Evolutionary conservation across 257 asterid genomes (phyloP).

Genomic region (Sherardia arvensis): DNA sequence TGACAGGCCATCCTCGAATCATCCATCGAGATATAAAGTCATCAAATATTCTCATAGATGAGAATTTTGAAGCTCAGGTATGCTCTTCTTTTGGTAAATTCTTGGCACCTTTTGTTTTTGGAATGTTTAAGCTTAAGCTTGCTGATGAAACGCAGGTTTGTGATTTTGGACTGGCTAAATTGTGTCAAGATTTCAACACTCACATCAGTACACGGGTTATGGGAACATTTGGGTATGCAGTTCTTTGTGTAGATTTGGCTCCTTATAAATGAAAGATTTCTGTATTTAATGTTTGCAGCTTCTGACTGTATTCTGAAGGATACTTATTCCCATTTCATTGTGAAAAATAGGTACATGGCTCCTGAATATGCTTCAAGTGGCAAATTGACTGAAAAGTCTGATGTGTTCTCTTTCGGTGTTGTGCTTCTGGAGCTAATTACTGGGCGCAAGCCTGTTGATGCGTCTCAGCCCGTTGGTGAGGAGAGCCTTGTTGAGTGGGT

Average conservation of each 20-base stretch:
- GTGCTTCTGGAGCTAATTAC: slow-evolving; percentile 80
- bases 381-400: slow-evolving; percentile 82
- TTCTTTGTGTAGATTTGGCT: background rate
- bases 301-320: background rate
- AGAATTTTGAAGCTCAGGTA: slow-evolving; percentile 90
- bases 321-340: slow-evolving; percentile 1
- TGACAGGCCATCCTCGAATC: slow-evolving; percentile 76
- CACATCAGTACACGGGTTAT: slow-evolving; percentile 82
- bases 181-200: slow-evolving; percentile 70
- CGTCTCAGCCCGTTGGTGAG: slow-evolving; percentile 80
- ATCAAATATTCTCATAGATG: slow-evolving; percentile 79
- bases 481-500: slow-evolving; percentile 99
- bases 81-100: slow-evolving; percentile 8
- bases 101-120: background rate
- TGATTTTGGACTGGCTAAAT: slow-evolving; percentile 90
- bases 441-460: slow-evolving; percentile 93
- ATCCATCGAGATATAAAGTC: slow-evolving; percentile 96
- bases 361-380: slow-evolving; percentile 97
- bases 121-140: background rate
- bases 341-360: slow-evolving; percentile 78
- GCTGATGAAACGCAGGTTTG: slow-evolving; percentile 52
- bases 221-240: slow-evolving; percentile 91
- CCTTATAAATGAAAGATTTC: background rate
- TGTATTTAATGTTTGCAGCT: background rate
- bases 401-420: slow-evolving; percentile 81